phyloP scores from a whole-genome alignment of 2,329 filamentous ascomycete species.

The Neocucurbitaria cava region DNA sequence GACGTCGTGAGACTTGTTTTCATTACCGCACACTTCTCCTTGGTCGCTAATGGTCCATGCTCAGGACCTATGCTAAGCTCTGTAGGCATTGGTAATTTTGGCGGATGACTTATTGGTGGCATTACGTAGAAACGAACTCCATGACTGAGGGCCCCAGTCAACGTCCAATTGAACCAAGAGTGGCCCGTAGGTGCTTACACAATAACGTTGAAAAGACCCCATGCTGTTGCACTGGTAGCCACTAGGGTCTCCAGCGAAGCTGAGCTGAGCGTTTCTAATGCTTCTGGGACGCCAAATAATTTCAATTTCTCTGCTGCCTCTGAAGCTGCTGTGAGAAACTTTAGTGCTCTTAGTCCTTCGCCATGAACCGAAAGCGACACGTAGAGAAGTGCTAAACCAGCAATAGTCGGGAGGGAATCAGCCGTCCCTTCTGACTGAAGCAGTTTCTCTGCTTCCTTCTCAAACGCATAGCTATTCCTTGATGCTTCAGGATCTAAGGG shows the following conservation, averaged over 20 bases:
- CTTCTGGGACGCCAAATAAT: slow-evolving; percentile 10
- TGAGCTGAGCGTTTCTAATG: neutral
- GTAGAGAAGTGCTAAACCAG: slow-evolving; percentile 13
- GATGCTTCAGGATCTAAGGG: slow-evolving; percentile 7
- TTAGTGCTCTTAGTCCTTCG: slow-evolving; percentile 10
- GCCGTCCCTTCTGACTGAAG: slow-evolving; percentile 5
- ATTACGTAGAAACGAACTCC: slow-evolving; percentile 14
- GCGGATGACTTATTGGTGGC: slow-evolving; percentile 10
- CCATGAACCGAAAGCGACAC: slow-evolving; percentile 10
- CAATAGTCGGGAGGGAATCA: slow-evolving; percentile 9
- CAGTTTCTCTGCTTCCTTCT: slow-evolving; percentile 17
- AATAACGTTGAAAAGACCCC: slow-evolving; percentile 18
- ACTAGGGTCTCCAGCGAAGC: slow-evolving; percentile 2
- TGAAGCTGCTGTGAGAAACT: slow-evolving; percentile 10
- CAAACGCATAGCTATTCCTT: slow-evolving; percentile 9
- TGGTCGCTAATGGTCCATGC: neutral
- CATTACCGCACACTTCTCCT: slow-evolving; percentile 1
- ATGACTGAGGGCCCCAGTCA: slow-evolving; percentile 14
- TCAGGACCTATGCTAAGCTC: neutral
- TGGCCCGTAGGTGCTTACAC: slow-evolving; percentile 8
- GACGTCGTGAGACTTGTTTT: slow-evolving; percentile 9
- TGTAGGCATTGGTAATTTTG: slow-evolving; percentile 10
- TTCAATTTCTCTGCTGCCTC: slow-evolving; percentile 11
- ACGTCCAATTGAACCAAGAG: neutral
- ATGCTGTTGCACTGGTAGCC: slow-evolving; percentile 14